Conservation (phyloP, 345 rosid species). For the Citrus unshiu region DNA sequence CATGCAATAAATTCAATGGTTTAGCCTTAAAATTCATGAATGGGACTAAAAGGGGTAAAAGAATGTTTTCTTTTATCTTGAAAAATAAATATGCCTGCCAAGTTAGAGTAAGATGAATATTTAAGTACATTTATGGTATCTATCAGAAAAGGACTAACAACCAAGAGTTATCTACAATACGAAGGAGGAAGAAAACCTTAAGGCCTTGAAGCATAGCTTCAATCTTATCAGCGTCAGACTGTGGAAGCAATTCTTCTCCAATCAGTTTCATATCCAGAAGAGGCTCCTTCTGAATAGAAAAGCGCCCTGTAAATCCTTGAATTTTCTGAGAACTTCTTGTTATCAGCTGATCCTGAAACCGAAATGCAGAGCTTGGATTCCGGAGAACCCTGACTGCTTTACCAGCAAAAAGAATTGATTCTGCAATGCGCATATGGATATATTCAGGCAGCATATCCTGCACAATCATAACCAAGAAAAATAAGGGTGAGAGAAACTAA, state of each 20-base stretch:
- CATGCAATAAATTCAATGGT: slow-evolving; percentile 13
- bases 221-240: slow-evolving; percentile 91
- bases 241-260: slow-evolving; percentile 87
- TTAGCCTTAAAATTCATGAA: slow-evolving; percentile 5
- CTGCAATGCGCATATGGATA: slow-evolving; percentile 86
- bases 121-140: neutral
- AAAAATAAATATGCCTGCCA: neutral
- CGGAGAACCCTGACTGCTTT: slow-evolving; percentile 95
- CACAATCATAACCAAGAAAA: slow-evolving; percentile 24
- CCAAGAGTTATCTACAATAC: neutral
- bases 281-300: slow-evolving; percentile 52
- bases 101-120: neutral
- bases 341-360: slow-evolving; percentile 60
- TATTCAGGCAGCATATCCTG: slow-evolving; percentile 97
- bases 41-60: slow-evolving; percentile 6
- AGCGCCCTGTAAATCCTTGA: slow-evolving; percentile 51
- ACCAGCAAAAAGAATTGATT: slow-evolving; percentile 93
- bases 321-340: slow-evolving; percentile 49
- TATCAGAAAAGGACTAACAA: slow-evolving; percentile 1
- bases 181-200: slow-evolving; percentile 49
- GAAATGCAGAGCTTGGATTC: slow-evolving; percentile 78
- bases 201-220: slow-evolving; percentile 83
- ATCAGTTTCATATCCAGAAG: slow-evolving; percentile 40
- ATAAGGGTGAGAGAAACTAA: neutral
- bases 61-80: neutral